Base-by-base conservation (phyloP, 306 rosid species). In the Lathyrus aphaca region DNA sequence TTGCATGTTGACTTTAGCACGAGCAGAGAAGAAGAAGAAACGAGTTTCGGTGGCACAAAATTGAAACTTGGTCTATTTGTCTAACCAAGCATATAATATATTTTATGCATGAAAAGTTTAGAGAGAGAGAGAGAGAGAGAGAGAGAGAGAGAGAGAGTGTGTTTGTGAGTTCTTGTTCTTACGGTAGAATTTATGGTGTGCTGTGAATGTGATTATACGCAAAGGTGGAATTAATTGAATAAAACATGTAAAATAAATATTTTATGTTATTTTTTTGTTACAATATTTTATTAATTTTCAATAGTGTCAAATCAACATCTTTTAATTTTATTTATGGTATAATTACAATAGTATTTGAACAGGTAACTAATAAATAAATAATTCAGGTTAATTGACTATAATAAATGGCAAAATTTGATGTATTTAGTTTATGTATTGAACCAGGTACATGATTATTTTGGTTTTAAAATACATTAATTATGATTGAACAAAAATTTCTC, bases 1-100 rank as follows among this genome's bases (percentile, higher is more conserved):
- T 72, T 87, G 91, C 96, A 87, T 82, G 96, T 77, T 64, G 82
- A 84, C 77, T 68, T 66, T 65, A 51, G 37, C 63, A 70, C 10
- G 3, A 35, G 39, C 39, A 35, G 2, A 1, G 39, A 35, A 35
- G 39, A 40, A 40, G 71, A 54, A 5, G 19, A 1, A 69, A 11
- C 8, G 3, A 61, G 11, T 60, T 37, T 39, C 19, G 21, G 51
- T 56, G 5, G 27, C 77, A 49, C 49, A 37, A 75, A 59, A 55
- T 3, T 21, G 13, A 66, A 77, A 63, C 40, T 63, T 77, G 84
- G 51, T 49, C 25, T 81, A 60, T 68, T 21, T 44, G 62, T 37
- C 62, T 72, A 71, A 25, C 64, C 53, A 71, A 57, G 64, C 38
- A 53, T 60, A 54, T 53, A 2, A 42, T 45, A 39, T 62, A 5